Base-by-base conservation (phyloP, 2,329 filamentous ascomycete species). In the Colletotrichum sp. region DNA sequence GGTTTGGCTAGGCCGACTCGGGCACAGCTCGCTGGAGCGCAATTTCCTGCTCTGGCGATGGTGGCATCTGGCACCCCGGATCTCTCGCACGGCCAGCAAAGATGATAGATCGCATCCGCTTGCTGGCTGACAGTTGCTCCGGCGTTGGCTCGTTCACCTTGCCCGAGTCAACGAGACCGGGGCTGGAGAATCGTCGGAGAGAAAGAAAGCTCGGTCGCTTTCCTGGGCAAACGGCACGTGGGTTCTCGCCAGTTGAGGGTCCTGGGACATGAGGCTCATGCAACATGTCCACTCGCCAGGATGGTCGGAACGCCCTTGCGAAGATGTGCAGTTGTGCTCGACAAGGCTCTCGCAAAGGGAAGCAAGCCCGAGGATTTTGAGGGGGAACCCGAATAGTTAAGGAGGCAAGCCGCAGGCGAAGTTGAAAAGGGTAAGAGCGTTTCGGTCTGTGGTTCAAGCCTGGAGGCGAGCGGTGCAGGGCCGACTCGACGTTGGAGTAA, bases 231-330 rank as follows among this genome's bases (percentile, higher is more conserved):
- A 57, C 57, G n/a, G 59, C 66, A 74, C 71, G 59, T 74, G 59
- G 63, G 26, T 57, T 69, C 16, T 26, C n/a, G 8, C 63, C 26
- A 57, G 63, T 26, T 49, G 69, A 64, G 32, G 39, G 55, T 16
- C 65, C 36, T 49, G 21, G 59, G 65, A 65, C 65, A 64, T 64
- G 70, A 69, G 64, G 64, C 70, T 74, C 74, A 76, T 69, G 70
- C 64, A 39, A 59, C 15, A 64, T 26, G 69, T n/a, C 69, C 55
- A 64, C 64, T 24, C 57, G 60, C 30, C 59, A 36, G 36, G 68
- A 28, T 60, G 34, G 44, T 24, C 44, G 44, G n/a, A 24, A 21
- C 26, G 34, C 28, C 32, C 39, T 68, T n/a, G 28, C 39, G 32
- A 63, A 44, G 21, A 59, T 65, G 36, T 6, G 21, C 30, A 26